Conservation (phyloP, 1,139 yeast genomes). For the Yamadazyma atlantica region DNA sequence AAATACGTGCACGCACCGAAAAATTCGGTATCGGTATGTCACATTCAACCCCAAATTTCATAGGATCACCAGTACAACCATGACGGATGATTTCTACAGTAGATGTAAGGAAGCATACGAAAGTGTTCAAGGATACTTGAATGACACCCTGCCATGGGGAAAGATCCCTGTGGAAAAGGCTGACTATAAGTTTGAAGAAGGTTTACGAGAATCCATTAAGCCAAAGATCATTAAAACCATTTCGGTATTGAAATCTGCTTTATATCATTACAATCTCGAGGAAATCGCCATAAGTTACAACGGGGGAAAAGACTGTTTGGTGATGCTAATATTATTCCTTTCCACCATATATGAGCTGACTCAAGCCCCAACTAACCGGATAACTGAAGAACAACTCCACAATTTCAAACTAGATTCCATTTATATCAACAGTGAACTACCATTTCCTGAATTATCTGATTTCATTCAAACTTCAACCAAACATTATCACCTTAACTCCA, state of each 20-base stretch:
- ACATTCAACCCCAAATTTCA: conserved; percentile 3
- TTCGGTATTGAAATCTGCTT: conserved; percentile 28
- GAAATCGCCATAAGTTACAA: conserved; percentile 78
- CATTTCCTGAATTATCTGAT: conserved; percentile 58
- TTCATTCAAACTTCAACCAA: conserved; percentile 46
- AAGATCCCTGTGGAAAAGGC: conserved; percentile 18
- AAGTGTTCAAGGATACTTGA: conserved; percentile 32
- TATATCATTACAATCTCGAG: conserved; percentile 38
- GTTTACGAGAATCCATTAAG: conserved; percentile 29
- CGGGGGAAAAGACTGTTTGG: conserved; percentile 91
- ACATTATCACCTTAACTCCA: conserved; percentile 46
- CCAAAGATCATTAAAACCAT: conserved; percentile 30
- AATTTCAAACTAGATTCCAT: conserved; percentile 53
- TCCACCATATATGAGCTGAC: conserved; percentile 50
- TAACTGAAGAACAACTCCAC: conserved; percentile 7
- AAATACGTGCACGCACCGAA: background rate
- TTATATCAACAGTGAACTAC: conserved; percentile 66
- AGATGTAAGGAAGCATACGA: conserved; percentile 35
- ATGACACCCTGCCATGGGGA: conserved; percentile 32
- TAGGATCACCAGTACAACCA: background rate
- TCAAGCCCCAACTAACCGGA: background rate
- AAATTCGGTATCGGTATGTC: background rate
- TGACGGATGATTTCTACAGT: conserved; percentile 15
- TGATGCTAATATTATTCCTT: conserved; percentile 67
- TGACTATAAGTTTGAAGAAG: conserved; percentile 22